Conservation (phyloP, 495 filamentous ascomycete species). For the Trichocladium uniseriatum region DNA sequence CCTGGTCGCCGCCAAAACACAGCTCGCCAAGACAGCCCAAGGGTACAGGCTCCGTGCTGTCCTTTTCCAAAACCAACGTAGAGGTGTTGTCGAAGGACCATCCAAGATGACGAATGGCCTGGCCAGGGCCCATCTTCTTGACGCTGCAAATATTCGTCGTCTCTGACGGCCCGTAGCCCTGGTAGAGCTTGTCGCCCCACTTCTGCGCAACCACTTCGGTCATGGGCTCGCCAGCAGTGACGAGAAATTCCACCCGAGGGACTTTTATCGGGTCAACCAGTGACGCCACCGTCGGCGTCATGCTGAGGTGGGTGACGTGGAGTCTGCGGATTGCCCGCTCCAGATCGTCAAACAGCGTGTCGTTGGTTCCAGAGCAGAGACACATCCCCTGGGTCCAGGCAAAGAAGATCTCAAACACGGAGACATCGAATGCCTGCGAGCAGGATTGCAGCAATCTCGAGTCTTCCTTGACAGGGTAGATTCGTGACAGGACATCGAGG, state of each 20-base stretch:
- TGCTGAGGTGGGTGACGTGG: slow-evolving; percentile 60
- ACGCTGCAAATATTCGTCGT: slow-evolving; percentile 69
- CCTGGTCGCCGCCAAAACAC: slow-evolving; percentile 76
- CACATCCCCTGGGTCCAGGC: slow-evolving; percentile 65
- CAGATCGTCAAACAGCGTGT: slow-evolving; percentile 54
- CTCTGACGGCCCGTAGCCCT: slow-evolving; percentile 67
- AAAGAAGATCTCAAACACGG: slow-evolving; percentile 75
- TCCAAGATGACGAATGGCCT: slow-evolving; percentile 51
- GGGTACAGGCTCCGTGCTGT: slow-evolving; percentile 41
- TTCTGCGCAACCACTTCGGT: slow-evolving; percentile 52
- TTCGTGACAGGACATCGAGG: slow-evolving; percentile 45
- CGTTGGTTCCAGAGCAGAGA: slow-evolving; percentile 58
- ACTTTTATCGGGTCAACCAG: slow-evolving; percentile 52
- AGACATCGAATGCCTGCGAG: slow-evolving; percentile 67
- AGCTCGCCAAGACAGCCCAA: slow-evolving; percentile 65
- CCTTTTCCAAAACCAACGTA: slow-evolving; percentile 49
- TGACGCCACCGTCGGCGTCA: slow-evolving; percentile 70
- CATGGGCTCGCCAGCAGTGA: slow-evolving; percentile 63
- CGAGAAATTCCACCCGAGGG: slow-evolving; percentile 55
- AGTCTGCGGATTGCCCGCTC: slow-evolving; percentile 48
- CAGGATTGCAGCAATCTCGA: slow-evolving; percentile 60
- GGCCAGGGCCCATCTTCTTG: slow-evolving; percentile 41
- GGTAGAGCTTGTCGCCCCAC: slow-evolving; percentile 60
- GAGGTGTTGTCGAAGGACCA: slow-evolving; percentile 60
- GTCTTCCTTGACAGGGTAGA: slow-evolving; percentile 45